These are phyloP conservation scores for Nakazawaea molendinolei DNA, from an alignment of 805 yeast genomes.

Conservation along the genomic window DNA sequence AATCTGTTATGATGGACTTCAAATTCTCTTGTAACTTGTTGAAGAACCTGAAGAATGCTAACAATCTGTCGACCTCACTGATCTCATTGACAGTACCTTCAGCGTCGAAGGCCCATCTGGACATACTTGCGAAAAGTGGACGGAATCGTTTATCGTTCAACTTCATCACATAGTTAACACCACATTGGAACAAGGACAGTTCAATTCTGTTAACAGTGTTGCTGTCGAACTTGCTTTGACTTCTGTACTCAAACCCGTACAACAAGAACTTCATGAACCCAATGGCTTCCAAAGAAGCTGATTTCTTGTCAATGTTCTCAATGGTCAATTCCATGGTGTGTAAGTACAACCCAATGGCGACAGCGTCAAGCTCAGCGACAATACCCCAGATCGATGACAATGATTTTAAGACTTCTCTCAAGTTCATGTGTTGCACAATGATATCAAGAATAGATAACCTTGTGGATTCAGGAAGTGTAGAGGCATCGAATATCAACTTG, in stretches of 20 bases:
- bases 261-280: conserved; percentile 63
- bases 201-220: conserved; percentile 81
- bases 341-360: conserved; percentile 63
- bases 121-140: conserved; percentile 81
- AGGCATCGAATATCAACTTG: conserved; percentile 48
- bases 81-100: conserved; percentile 50
- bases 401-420: conserved; percentile 53
- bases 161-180: conserved; percentile 75
- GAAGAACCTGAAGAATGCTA: conserved; percentile 80
- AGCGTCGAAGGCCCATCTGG: conserved; percentile 89
- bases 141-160: conserved; percentile 90
- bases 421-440: conserved; percentile 61
- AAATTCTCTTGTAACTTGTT: conserved; percentile 77
- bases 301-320: conserved; percentile 63
- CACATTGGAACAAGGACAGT: conserved; percentile 64
- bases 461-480: conserved; percentile 49
- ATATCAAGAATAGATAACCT: conserved; percentile 58
- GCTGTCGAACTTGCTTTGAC: conserved; percentile 49
- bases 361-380: conserved; percentile 28
- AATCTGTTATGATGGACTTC: conserved; percentile 81
- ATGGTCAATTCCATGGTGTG: conserved; percentile 60
- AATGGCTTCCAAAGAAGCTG: conserved; percentile 65
- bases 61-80: conserved; percentile 48
- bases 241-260: conserved; percentile 65
- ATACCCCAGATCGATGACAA: conserved; percentile 58